Base-by-base conservation (phyloP, 768 basidiomycete genomes). In the Lepiota brunneoincarnata region DNA sequence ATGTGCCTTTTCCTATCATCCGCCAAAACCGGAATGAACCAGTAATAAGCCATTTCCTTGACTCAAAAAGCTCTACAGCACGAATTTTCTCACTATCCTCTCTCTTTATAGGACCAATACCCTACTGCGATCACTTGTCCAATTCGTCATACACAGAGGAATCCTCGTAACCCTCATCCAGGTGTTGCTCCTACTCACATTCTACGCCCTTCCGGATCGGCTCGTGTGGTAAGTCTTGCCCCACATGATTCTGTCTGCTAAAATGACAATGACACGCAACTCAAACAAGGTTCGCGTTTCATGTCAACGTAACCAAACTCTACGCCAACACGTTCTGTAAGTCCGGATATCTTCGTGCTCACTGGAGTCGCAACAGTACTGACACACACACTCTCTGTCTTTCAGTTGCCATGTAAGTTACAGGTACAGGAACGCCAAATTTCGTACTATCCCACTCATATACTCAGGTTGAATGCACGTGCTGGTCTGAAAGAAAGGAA, bases 281-380 rank as follows among this genome's bases (percentile, higher is more conserved):
- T 24, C 6, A 23, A 11, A n/a, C 6, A 20, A 78, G 77, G 77
- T 63, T 79, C 44, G 73, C 76, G 0, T 70, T 79, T 55, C 76
- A 79, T 54, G 67, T 77, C 54, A 77, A 76, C 51, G 73, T 77
- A 7, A 78, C 76, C 4, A 77, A 74, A 41, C 64, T 79, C 6
- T 79, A 79, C 56, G 76, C 73, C 15, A 78, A 78, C 55, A 77
- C 76, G 1, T 78, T 78, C 61, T 78, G 77, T 78, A 50, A 68
- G 77, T 70, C 18, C n/a, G 83, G 12, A 47, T 46, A 17, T 43
- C 9, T 26, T 23, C 34, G 26, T n/a, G 24, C 6, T 10, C 15
- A 20, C 28, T 50, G 23, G 42, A 35, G 7, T n/a, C 26, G 26
- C 35, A 14, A 15, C 44, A 38, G n/a, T 42, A 18, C 51, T 41